Evolutionary conservation across 805 yeast genomes (phyloP).

Genomic region (Candida quercuum): DNA sequence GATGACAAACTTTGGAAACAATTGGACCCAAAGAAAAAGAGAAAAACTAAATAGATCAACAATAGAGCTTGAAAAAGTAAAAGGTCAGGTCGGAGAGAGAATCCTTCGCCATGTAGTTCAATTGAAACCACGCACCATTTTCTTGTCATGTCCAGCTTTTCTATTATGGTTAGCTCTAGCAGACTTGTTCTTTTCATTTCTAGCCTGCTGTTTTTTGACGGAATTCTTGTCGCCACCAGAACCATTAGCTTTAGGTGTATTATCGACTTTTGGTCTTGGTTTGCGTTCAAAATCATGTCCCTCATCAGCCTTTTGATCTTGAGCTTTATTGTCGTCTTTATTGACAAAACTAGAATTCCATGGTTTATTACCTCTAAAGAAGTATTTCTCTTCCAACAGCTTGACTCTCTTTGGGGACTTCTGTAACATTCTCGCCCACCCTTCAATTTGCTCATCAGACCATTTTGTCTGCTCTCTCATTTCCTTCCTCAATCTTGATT

Average conservation of each 20-base stretch:
- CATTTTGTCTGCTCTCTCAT: constrained; percentile 53
- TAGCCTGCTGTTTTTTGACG: constrained; percentile 32
- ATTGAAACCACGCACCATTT: constrained; percentile 26
- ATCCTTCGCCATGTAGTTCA: not conserved
- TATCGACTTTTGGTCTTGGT: not conserved
- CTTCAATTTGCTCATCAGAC: constrained; percentile 91
- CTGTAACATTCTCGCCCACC: constrained; percentile 79
- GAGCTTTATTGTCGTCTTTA: constrained; percentile 9
- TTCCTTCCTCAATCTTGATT: constrained; percentile 42
- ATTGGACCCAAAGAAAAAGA: constrained; percentile 18
- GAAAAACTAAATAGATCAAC: constrained; percentile 9
- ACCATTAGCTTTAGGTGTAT: constrained; percentile 1
- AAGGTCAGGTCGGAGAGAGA: constrained; percentile 1
- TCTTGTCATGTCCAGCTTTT: constrained; percentile 56
- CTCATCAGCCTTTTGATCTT: constrained; percentile 3
- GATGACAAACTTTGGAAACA: constrained; percentile 35
- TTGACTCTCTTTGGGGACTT: constrained; percentile 59
- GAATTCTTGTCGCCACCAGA: not conserved
- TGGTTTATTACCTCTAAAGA: constrained; percentile 39
- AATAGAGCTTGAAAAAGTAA: constrained; percentile 20
- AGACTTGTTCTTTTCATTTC: constrained; percentile 52
- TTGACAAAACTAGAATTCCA: constrained; percentile 18
- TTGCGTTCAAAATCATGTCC: not conserved
- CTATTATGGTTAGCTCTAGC: constrained; percentile 60
- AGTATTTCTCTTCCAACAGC: constrained; percentile 55